These are phyloP conservation scores for Russula brevipes DNA, from an alignment of 768 basidiomycete species.

Conservation along the genomic window DNA sequence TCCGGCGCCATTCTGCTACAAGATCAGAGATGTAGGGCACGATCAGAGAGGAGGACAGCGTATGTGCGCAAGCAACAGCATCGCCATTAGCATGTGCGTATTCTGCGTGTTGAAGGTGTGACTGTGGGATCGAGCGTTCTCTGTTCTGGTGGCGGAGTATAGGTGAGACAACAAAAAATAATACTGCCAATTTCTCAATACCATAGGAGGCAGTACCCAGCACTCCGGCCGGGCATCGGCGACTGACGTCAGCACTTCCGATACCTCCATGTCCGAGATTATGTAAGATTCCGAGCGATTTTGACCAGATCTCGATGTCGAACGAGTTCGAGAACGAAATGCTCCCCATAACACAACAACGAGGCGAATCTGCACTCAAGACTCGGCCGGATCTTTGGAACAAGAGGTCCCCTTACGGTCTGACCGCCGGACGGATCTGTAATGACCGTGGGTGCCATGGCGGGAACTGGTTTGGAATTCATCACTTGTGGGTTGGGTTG, in stretches of 20 bases:
- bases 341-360: neutral
- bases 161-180: neutral
- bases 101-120: neutral
- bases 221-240: neutral
- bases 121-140: neutral
- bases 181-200: neutral
- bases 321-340: neutral
- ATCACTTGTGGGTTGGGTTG: neutral
- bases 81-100: neutral
- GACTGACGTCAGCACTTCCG: slow-evolving; percentile 1
- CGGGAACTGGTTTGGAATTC: neutral
- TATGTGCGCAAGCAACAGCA: neutral
- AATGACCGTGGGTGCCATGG: neutral
- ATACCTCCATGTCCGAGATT: neutral
- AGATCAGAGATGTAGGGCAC: neutral
- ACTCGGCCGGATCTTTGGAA: slow-evolving; percentile 10
- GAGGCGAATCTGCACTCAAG: neutral
- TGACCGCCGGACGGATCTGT: slow-evolving; percentile 16
- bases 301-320: neutral
- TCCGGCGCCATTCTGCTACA: slow-evolving; percentile 9
- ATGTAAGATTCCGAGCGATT: neutral
- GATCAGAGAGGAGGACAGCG: neutral
- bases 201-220: neutral
- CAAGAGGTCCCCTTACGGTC: neutral
- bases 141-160: too few species aligned